Evolutionary conservation across 139 green algal species (phyloP).

Genomic region (Chlorella ohadii): DNA sequence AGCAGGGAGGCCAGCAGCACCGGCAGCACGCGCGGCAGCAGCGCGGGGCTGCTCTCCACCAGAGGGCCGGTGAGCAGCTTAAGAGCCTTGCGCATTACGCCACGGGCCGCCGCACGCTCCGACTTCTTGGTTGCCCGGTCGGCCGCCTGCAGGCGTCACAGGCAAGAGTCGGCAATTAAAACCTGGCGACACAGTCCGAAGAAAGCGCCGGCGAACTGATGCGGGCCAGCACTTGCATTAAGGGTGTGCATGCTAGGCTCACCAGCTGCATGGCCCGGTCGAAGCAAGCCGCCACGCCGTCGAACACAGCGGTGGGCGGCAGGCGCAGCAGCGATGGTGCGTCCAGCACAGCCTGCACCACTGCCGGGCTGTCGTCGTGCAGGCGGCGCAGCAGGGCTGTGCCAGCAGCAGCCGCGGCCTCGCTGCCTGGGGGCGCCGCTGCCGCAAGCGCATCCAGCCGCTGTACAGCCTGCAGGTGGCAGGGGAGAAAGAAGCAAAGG

Average conservation of each 20-base stretch:
- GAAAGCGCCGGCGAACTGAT: no score
- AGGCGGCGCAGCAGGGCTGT: constrained; percentile 42
- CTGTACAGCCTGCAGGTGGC: constrained; percentile 13
- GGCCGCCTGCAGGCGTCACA: background rate
- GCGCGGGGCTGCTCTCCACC: background rate
- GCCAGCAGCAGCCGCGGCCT: constrained; percentile 1
- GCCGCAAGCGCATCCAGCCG: constrained; percentile 30
- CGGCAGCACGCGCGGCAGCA: background rate
- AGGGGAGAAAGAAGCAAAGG: background rate
- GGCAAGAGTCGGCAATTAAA: no score
- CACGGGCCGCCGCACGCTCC: constrained; percentile 25
- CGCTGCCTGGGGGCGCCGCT: background rate
- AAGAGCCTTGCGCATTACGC: constrained; percentile 28
- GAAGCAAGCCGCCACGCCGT: constrained; percentile 31
- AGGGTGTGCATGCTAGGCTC: background rate
- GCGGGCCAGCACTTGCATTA: no score
- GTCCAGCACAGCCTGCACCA: constrained; percentile 41
- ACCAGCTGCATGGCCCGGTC: constrained; percentile 4
- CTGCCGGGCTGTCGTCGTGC: constrained; percentile 45
- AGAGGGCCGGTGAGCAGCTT: constrained; percentile 30
- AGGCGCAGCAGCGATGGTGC: constrained; percentile 4
- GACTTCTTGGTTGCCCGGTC: background rate
- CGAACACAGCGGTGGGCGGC: constrained; percentile 26
- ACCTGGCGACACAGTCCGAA: background rate
- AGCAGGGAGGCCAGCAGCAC: constrained; percentile 27